Evolutionary conservation across 176 grass and related monocot species (phyloP).

Genomic region (Saccharum spontaneum): DNA sequence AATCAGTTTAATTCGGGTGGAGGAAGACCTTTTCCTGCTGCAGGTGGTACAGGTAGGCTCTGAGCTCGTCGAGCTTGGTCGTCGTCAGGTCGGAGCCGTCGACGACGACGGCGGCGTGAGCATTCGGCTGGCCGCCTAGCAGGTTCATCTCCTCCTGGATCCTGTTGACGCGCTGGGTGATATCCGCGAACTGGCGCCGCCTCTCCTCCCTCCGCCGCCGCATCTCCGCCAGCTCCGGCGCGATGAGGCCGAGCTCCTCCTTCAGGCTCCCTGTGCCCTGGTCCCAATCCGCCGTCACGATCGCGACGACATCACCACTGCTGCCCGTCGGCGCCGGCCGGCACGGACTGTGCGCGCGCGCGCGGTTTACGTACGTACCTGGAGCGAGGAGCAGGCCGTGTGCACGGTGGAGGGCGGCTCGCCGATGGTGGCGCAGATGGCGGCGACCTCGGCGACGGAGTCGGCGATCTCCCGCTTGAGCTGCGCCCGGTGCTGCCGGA

Average conservation of each 20-base stretch:
- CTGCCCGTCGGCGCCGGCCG: too few relatives aligned
- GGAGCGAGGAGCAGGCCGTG: slow-evolving; percentile 10
- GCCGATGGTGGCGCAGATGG: slow-evolving; percentile 63
- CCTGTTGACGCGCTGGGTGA: slow-evolving; percentile 40
- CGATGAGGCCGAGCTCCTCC: slow-evolving; percentile 62
- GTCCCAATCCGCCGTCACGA: background rate
- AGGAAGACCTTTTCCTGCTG: slow-evolving; percentile 58
- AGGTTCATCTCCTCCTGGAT: slow-evolving; percentile 61
- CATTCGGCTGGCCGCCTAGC: background rate
- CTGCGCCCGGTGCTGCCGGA: slow-evolving; percentile 48
- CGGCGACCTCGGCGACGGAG: slow-evolving; percentile 60
- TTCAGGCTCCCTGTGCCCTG: slow-evolving; percentile 53
- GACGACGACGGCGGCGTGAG: background rate
- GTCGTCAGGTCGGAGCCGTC: slow-evolving; percentile 59
- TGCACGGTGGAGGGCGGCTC: slow-evolving; percentile 39
- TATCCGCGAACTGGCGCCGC: slow-evolving; percentile 53
- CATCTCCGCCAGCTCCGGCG: slow-evolving; percentile 66
- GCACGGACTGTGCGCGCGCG: too few relatives aligned
- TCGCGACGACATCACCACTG: background rate
- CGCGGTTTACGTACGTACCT: background rate
- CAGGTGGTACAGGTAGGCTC: slow-evolving; percentile 50
- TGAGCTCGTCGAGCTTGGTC: slow-evolving; percentile 56
- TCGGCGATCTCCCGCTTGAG: slow-evolving; percentile 55
- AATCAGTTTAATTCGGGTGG: too few relatives aligned
- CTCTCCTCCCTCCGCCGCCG: slow-evolving; percentile 46